phyloP scores from a whole-genome alignment of 208 protist species.

The Leptomonas seymouri region DNA sequence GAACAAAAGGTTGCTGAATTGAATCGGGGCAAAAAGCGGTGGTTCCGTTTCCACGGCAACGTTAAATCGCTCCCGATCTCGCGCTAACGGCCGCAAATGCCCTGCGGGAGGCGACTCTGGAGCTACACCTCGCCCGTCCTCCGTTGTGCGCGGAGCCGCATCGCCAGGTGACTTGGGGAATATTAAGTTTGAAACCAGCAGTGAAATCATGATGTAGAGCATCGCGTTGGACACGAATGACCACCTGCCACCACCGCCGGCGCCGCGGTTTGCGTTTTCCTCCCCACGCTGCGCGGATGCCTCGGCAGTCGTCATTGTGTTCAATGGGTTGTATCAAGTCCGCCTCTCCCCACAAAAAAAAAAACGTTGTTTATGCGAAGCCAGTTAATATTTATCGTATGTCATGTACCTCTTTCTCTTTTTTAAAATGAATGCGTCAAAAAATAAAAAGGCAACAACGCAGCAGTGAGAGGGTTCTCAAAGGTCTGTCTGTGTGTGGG shows the following conservation, averaged over 20 bases:
- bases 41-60: constrained; percentile 27
- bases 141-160: neutral
- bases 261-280: constrained; percentile 6
- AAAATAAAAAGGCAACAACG: too few species aligned
- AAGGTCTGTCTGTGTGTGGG: too few species aligned
- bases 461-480: too few species aligned
- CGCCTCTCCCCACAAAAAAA: neutral
- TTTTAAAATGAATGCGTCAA: too few species aligned
- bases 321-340: neutral
- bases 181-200: constrained; percentile 21
- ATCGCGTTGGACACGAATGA: constrained; percentile 21
- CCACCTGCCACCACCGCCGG: neutral
- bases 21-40: constrained; percentile 35
- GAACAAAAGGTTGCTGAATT: constrained; percentile 26
- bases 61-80: constrained; percentile 23
- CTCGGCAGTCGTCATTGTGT: constrained; percentile 1
- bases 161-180: constrained; percentile 13
- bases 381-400: neutral
- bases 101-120: neutral
- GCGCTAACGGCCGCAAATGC: constrained; percentile 32
- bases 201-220: constrained; percentile 17
- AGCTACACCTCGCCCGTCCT: neutral
- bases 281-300: neutral
- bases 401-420: too few species aligned
- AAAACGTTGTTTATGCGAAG: neutral